Conservation (phyloP, 2,329 filamentous ascomycete species). For the Geoglossum cookeanum region DNA sequence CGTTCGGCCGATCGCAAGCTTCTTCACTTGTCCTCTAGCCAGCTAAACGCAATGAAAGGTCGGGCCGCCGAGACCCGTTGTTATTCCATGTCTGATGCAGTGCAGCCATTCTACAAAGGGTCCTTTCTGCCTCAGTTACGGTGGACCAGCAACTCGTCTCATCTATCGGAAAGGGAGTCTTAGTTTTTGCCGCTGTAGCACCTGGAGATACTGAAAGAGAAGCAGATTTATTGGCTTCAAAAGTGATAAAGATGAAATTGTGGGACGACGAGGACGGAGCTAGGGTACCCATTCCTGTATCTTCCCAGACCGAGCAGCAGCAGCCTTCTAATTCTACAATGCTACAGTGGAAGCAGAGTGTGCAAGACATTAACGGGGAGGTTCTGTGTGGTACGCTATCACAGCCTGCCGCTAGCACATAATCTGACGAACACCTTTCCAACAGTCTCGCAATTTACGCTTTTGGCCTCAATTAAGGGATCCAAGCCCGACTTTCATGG, state of each 20-base stretch:
- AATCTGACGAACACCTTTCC: neutral
- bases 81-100: neutral
- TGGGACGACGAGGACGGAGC: constrained; percentile 69
- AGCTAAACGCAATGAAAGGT: constrained; percentile 4
- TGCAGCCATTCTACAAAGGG: constrained; percentile 75
- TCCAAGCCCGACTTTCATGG: constrained; percentile 91
- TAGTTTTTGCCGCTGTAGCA: constrained; percentile 81
- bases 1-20: neutral
- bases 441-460: constrained; percentile 86
- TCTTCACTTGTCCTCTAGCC: constrained; percentile 8
- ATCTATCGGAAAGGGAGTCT: constrained; percentile 70
- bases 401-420: neutral
- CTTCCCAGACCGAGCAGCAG: neutral
- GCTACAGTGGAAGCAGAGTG: constrained; percentile 68
- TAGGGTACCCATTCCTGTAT: constrained; percentile 29
- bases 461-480: constrained; percentile 81
- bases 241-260: constrained; percentile 74
- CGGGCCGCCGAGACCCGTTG: neutral
- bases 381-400: constrained; percentile 64
- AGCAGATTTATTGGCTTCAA: constrained; percentile 61
- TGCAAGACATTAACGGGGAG: constrained; percentile 76
- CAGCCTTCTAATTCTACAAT: neutral
- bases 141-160: constrained; percentile 84
- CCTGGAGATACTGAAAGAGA: constrained; percentile 83
- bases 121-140: constrained; percentile 86